phyloP scores from a whole-genome alignment of 768 basidiomycete genomes.

The Asterophora lycoperdoides region DNA sequence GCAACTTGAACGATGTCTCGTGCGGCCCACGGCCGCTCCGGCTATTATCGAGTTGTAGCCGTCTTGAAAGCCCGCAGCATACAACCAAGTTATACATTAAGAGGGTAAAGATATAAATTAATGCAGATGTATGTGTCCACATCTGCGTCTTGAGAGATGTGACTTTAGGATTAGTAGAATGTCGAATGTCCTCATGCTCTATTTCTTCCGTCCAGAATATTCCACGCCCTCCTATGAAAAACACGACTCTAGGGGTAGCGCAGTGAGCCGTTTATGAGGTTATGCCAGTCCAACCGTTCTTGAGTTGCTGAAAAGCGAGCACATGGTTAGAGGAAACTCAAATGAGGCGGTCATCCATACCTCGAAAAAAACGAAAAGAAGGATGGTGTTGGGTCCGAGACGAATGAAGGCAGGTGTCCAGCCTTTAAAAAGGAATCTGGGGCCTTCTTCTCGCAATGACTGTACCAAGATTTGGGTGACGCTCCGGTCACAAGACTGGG shows the following conservation, averaged over 20 bases:
- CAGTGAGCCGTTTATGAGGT: slow-evolving; percentile 8
- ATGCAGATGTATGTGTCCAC: too few species aligned
- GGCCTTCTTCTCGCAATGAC: slow-evolving; percentile 70
- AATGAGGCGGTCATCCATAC: slow-evolving; percentile 30
- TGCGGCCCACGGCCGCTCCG: too few species aligned
- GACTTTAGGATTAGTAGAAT: too few species aligned
- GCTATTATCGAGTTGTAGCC: too few species aligned
- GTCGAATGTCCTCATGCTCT: slow-evolving; percentile 1
- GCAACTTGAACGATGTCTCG: too few species aligned
- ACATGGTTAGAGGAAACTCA: neutral
- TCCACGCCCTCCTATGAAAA: neutral
- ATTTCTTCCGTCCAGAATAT: neutral
- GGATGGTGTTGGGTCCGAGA: slow-evolving; percentile 76
- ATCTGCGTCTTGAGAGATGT: slow-evolving; percentile 7
- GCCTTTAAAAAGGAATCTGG: slow-evolving; percentile 78
- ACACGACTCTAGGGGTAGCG: neutral
- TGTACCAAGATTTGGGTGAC: slow-evolving; percentile 49
- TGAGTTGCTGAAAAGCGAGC: slow-evolving; percentile 56
- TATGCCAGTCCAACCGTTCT: slow-evolving; percentile 48
- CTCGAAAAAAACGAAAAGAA: slow-evolving; percentile 85
- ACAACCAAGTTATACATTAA: too few species aligned
- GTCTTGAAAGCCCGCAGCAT: too few species aligned
- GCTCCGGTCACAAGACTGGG: slow-evolving; percentile 47
- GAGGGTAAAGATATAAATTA: too few species aligned
- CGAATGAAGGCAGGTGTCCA: slow-evolving; percentile 89